Evolutionary conservation across 345 rosid species (phyloP), one percentile per base, ranked within the genome.

Genomic region (Dipteronia dyeriana): DNA sequence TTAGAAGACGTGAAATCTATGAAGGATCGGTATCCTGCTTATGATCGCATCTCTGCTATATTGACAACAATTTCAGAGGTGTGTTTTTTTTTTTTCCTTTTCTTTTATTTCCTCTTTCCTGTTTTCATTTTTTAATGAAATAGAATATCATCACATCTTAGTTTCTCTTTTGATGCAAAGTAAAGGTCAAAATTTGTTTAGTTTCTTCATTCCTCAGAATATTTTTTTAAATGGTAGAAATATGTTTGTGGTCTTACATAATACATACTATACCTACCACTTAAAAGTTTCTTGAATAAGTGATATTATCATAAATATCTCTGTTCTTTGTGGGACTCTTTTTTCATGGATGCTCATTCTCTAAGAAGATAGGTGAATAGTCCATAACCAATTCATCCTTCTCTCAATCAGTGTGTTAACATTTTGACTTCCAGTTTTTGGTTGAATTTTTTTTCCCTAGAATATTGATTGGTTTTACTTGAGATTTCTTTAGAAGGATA

Each of bases 51-150:
- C 73, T 97, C 94, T 41, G 92, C 98, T 79, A 90, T 92, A 68
- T 84, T 97, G 81, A 97, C 97, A 68, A 94, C 95, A 7, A 84
- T 92, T 74, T 92, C 99, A 51, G 99, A 94, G 98, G 98, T 83
- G 66, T 60, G 67, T 47, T 20, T 62, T 17, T 65, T 63, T 38
- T 75, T 43, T 64, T 49, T 41, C 56, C 49, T 66, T 59, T 70
- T 71, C 4, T 19, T 9, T n/a, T 13, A 7, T 5, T 19, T 9
- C 16, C 10, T 41, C 45, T 41, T 26, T 1, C 3, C 69, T 26
- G 61, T 26, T 45, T 22, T 60, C 19, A 43, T 45, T 9, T 61
- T 47, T 63, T 47, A 29, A 14, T 10, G 1, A 29, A 34, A 9
- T 57, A 22, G 51, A 10, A n/a, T 38, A 56, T 17, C 25, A 11